Conservation (phyloP, 306 rosid species). For the Adenanthera pavonina region DNA sequence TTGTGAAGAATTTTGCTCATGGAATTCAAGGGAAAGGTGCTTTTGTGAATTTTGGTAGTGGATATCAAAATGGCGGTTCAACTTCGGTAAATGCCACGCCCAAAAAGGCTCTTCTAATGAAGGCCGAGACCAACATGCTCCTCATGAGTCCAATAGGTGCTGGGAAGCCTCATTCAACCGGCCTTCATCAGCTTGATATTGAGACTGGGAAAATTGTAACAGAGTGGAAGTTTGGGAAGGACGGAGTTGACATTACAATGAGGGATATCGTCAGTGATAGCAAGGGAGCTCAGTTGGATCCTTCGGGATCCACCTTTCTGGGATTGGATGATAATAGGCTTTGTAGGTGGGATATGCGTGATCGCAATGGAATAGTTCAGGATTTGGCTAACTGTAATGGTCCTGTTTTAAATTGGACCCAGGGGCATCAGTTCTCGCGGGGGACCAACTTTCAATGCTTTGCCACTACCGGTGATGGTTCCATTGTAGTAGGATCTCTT, state of each 20-base stretch:
- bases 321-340: slow-evolving; percentile 98
- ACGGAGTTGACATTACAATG: slow-evolving; percentile 93
- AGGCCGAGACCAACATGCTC: slow-evolving; percentile 95
- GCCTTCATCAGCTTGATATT: slow-evolving; percentile 92
- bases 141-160: slow-evolving; percentile 88
- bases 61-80: slow-evolving; percentile 43
- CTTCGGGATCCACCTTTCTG: slow-evolving; percentile 88
- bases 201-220: slow-evolving; percentile 93
- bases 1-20: slow-evolving; percentile 81
- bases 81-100: slow-evolving; percentile 62
- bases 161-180: slow-evolving; percentile 74
- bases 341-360: slow-evolving; percentile 99
- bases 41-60: slow-evolving; percentile 72
- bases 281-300: slow-evolving; percentile 95
- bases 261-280: slow-evolving; percentile 88
- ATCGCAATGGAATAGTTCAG: slow-evolving; percentile 90
- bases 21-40: slow-evolving; percentile 97
- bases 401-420: slow-evolving; percentile 90
- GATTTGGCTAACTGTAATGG: slow-evolving; percentile 61
- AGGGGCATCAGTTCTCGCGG: slow-evolving; percentile 93
- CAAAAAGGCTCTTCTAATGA: slow-evolving; percentile 88
- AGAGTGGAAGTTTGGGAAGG: slow-evolving; percentile 90
- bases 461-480: slow-evolving; percentile 96
- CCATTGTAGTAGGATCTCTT: slow-evolving; percentile 92
- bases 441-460: slow-evolving; percentile 98